Evolutionary conservation across 768 basidiomycete genomes (phyloP).

Genomic region (Tylopilus rubrobrunneus): DNA sequence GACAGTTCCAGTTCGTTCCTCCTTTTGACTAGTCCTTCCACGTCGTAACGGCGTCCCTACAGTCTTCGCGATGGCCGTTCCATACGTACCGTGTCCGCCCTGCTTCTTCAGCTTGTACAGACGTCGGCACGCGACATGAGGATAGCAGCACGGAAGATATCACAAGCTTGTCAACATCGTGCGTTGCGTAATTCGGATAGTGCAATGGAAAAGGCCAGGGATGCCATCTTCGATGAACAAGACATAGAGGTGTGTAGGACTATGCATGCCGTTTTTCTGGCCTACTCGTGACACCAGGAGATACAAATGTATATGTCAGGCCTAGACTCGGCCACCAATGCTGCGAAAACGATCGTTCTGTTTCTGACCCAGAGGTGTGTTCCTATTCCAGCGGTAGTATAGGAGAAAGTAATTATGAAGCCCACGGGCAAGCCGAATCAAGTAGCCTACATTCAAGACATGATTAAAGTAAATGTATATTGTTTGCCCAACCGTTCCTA

Average conservation of each 20-base stretch:
- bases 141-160: slow-evolving; percentile 58
- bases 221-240: slow-evolving; percentile 61
- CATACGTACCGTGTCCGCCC: slow-evolving; percentile 90
- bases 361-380: slow-evolving; percentile 66
- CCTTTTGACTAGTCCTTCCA: neutral
- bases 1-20: slow-evolving; percentile 17
- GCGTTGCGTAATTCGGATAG: slow-evolving; percentile 65
- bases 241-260: slow-evolving; percentile 51
- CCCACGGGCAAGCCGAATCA: too few relatives aligned
- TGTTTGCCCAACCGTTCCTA: too few relatives aligned
- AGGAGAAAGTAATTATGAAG: too few relatives aligned
- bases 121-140: slow-evolving; percentile 89
- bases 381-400: neutral
- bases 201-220: slow-evolving; percentile 42
- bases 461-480: too few relatives aligned
- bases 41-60: neutral
- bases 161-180: slow-evolving; percentile 58
- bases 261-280: neutral
- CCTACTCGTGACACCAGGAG: slow-evolving; percentile 43
- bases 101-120: slow-evolving; percentile 92
- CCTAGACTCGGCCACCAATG: slow-evolving; percentile 77
- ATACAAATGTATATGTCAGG: slow-evolving; percentile 66
- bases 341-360: slow-evolving; percentile 77
- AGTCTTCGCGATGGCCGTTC: slow-evolving; percentile 88
- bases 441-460: too few relatives aligned